Evolutionary conservation across 2,329 filamentous ascomycete genomes (phyloP), one percentile per base, ranked within the genome.

Genomic region (Xylaria polymorpha): DNA sequence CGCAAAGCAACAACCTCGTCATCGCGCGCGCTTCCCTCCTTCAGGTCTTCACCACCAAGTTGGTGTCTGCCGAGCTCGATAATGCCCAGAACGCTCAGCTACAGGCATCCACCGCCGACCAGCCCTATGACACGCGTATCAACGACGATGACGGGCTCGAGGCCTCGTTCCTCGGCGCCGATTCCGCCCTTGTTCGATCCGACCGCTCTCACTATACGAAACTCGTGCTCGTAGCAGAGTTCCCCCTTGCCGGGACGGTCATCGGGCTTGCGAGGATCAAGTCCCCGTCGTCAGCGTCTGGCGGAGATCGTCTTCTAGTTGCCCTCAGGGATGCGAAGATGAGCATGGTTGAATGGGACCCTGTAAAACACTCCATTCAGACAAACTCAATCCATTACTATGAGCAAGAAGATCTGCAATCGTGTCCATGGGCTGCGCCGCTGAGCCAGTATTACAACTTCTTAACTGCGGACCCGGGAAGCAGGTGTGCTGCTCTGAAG

Each of bases 351-450:
- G 93, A 98, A 83, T 99, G 96, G 96, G 93, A 98, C 79, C 90
- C 93, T 9, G 89, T 92, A 78, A 90, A 89, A 73, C 87, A 92
- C 80, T 88, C 88, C 61, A 90, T 98, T 75, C 90, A 91, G 75
- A 98, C 95, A 62, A 89, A 96, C 71, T 98, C 95, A 61, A 95
- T 99, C 76, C 96, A 99, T 83, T 98, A 94, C 85, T 99, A 98
- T 82, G 96, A 99, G 80, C 93, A 96, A 79, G 94, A 98, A 77
- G 94, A 97, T 78, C 85, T 95, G 70, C 89, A 92, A 73, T 90
- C 91, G 62, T 92, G 89, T 71, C 94, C 95, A 0, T 98, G 94
- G 91, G 90, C 92, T 60, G 87, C 91, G 61, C 88, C 91, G 64
- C 83, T 97, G 76, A 89, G 88, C 78, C 88, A 92, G 71, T 94